These are phyloP conservation scores for Coemansia sp. DNA, from an alignment of 192 early-diverging fungal species.

Conservation along the genomic window DNA sequence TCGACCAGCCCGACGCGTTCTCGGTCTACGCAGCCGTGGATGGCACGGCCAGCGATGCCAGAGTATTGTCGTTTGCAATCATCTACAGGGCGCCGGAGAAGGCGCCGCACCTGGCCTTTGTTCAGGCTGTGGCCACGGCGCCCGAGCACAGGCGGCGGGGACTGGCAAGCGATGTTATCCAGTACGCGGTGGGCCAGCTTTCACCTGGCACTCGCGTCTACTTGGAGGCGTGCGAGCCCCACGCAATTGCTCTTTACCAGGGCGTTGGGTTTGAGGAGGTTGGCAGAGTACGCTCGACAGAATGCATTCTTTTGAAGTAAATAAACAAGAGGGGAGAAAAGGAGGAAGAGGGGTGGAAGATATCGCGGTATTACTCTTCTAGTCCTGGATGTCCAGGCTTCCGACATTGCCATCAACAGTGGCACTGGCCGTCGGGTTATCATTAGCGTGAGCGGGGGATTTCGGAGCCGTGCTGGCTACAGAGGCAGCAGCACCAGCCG, in stretches of 20 bases:
- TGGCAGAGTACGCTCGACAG: constrained; percentile 9
- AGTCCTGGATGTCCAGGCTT: constrained; percentile 3
- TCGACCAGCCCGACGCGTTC: constrained; percentile 9
- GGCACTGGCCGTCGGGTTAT: no score
- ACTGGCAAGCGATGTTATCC: constrained; percentile 12
- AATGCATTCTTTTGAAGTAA: constrained; percentile 10
- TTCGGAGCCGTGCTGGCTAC: no score
- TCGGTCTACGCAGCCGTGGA: background rate
- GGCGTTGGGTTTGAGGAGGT: constrained; percentile 18
- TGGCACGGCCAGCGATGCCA: background rate
- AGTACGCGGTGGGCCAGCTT: constrained; percentile 7
- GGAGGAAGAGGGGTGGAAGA: background rate
- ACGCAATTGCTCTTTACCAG: constrained; percentile 17
- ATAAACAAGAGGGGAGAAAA: background rate
- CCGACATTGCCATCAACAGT: no score
- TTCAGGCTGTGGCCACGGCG: constrained; percentile 18
- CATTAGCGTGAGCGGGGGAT: no score
- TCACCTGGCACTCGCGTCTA: constrained; percentile 9
- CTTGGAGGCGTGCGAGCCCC: constrained; percentile 19
- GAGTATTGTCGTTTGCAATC: constrained; percentile 18
- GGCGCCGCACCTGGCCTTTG: constrained; percentile 13
- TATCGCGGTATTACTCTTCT: background rate
- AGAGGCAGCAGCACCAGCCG: no score
- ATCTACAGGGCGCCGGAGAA: constrained; percentile 18
- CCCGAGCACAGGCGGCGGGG: constrained; percentile 15